These are phyloP conservation scores for Pochonia chlamydosporia DNA, from an alignment of 2,329 filamentous ascomycete genomes.

Conservation along the genomic window DNA sequence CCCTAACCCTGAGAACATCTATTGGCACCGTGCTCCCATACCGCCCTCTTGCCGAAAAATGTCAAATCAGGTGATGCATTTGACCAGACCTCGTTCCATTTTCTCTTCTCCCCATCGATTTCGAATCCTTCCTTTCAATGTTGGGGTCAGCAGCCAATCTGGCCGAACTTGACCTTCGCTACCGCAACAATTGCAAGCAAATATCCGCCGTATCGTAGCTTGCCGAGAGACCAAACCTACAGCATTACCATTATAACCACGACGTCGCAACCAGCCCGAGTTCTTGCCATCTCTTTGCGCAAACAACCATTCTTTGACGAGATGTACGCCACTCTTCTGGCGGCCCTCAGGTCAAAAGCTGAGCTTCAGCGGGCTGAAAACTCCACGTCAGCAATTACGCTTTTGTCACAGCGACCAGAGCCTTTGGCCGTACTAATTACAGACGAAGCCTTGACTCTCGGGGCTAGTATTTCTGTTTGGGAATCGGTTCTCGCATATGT, in stretches of 20 bases:
- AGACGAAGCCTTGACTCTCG: conserved; percentile 9
- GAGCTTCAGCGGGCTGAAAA: conserved; percentile 5
- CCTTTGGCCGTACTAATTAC: conserved; percentile 12
- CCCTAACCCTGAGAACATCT: too few relatives aligned
- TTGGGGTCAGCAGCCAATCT: too few relatives aligned
- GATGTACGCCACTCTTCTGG: conserved; percentile 8
- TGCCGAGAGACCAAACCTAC: too few relatives aligned
- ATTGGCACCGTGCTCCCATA: too few relatives aligned
- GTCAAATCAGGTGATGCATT: too few relatives aligned
- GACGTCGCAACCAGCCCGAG: neutral
- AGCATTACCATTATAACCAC: neutral
- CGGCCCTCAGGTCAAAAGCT: conserved; percentile 3
- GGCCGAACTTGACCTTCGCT: too few relatives aligned
- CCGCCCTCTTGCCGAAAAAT: too few relatives aligned
- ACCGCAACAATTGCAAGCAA: too few relatives aligned
- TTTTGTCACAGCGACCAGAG: conserved; percentile 5
- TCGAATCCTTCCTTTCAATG: too few relatives aligned
- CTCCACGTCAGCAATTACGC: conserved; percentile 1
- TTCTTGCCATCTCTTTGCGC: conserved; percentile 9
- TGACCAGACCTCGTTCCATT: too few relatives aligned
- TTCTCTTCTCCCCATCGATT: too few relatives aligned
- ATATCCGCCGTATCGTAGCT: too few relatives aligned
- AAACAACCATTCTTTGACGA: conserved; percentile 10
- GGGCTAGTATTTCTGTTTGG: conserved; percentile 9
- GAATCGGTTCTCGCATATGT: conserved; percentile 12